Evolutionary conservation across 2,329 filamentous ascomycete genomes (phyloP), one percentile per base, ranked within the genome.

Genomic region (Sarocladium brachiariae): DNA sequence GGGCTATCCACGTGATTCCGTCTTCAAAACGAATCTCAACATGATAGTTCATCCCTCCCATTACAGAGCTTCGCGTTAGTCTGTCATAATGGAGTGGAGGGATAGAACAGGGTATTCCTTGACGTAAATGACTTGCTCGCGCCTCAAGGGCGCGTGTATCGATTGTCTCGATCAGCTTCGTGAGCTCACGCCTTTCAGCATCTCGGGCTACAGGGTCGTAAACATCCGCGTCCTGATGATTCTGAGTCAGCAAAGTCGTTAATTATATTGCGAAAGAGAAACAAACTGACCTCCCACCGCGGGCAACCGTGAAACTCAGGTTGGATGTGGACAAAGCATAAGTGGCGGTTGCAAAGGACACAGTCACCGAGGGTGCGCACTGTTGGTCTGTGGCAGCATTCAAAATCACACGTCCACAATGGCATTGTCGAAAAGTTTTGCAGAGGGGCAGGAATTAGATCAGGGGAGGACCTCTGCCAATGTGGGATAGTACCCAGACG

Each of bases 41-140:
- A 53, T 74, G 68, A 55, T 68, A 74, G 54, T 74, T 73, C 65
- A 68, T 70, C 2, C 69, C 67, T 1, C 69, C 70, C 66, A 74
- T 74, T 0, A 71, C 62, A 5, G 66, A 65, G 33, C 56, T 64
- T 43, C 58, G 61, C 19, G 53, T 65, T 3, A 55, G 54, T 56
- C 56, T 58, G 50, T 70, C 61, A 60, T 71, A 68, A n/a, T 60
- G 54, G 30, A 70, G 60, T 21, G 62, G 58, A 11, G 62, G 57
- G n/a, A 66, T 58, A n/a, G 59, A 63, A 50, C 67, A 72, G 18
- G 56, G 49, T 10, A 69, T 53, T 7, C 69, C 68, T 9, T 56
- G 30, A 18, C 67, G 66, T 30, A 73, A 53, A 50, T 55, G 23
- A 47, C 60, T 66, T 21, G 70, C 69, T 56, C 62, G 61, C 19